These are phyloP conservation scores for Chaetoceros tenuissimus DNA, from an alignment of 108 stramenopile genomes.

Conservation along the genomic window DNA sequence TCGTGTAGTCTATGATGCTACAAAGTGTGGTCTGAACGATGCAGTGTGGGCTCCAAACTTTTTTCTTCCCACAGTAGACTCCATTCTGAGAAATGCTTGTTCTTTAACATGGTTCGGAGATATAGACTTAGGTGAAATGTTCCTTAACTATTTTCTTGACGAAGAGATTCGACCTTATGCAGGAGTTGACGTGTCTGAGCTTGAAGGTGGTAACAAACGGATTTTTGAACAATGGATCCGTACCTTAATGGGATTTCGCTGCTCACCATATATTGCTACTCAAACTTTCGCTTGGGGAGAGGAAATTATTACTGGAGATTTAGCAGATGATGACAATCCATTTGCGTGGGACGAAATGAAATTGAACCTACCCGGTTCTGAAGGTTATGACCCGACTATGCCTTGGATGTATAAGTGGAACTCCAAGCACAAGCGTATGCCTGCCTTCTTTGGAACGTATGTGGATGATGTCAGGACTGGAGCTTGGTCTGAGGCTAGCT, in stretches of 20 bases:
- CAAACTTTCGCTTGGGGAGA: constrained; percentile 11
- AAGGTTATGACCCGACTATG: constrained; percentile 11
- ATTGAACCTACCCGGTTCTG: constrained; percentile 32
- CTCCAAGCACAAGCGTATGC: constrained; percentile 8
- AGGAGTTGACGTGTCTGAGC: constrained; percentile 23
- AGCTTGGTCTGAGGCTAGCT: constrained; percentile 5
- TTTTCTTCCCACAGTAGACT: constrained; percentile 26
- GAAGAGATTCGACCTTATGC: constrained; percentile 6
- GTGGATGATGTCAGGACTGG: constrained; percentile 15
- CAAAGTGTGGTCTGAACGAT: constrained; percentile 25
- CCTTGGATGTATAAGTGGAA: constrained; percentile 15
- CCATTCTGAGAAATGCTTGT: constrained; percentile 5
- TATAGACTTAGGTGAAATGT: constrained; percentile 32
- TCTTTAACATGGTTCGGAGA: constrained; percentile 15
- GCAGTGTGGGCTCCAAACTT: constrained; percentile 33
- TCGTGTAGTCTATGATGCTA: constrained; percentile 37
- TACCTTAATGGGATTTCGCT: constrained; percentile 20
- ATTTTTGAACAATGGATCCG: constrained; percentile 15
- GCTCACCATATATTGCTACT: constrained; percentile 16
- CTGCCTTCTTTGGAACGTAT: constrained; percentile 12
- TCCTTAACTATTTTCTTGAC: constrained; percentile 32
- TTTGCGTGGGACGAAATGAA: constrained; percentile 17
- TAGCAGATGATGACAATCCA: constrained; percentile 4
- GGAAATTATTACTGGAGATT: constrained; percentile 16
- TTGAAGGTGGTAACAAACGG: background rate